phyloP scores from a whole-genome alignment of 2,329 filamentous ascomycete species.

The Paecilomyces fulvus region DNA sequence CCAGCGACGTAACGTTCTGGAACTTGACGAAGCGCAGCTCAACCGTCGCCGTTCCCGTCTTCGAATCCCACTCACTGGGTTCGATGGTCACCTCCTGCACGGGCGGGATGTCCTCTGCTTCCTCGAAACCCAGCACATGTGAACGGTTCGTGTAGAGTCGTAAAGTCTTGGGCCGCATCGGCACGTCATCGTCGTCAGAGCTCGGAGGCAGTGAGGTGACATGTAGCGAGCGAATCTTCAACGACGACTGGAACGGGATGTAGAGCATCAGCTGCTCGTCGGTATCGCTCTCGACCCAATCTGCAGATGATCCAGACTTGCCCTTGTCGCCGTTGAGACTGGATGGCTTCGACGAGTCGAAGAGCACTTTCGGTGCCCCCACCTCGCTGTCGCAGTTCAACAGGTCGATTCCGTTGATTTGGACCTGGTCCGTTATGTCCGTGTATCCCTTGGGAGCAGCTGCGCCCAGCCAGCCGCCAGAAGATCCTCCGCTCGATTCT shows the following conservation, averaged over 20 bases:
- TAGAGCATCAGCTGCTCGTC: slow-evolving; percentile 95
- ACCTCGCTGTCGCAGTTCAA: slow-evolving; percentile 76
- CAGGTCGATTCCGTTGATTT: slow-evolving; percentile 71
- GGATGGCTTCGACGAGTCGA: slow-evolving; percentile 60
- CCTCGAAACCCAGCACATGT: slow-evolving; percentile 88
- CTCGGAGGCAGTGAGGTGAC: slow-evolving; percentile 68
- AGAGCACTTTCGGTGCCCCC: slow-evolving; percentile 64
- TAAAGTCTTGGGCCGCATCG: slow-evolving; percentile 73
- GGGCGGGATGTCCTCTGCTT: slow-evolving; percentile 76
- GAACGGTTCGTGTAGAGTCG: slow-evolving; percentile 81
- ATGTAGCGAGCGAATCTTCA: slow-evolving; percentile 82
- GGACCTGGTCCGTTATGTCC: slow-evolving; percentile 76
- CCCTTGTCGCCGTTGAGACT: slow-evolving; percentile 39
- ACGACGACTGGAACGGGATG: slow-evolving; percentile 74
- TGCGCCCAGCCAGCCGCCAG: slow-evolving; percentile 62
- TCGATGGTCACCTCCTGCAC: slow-evolving; percentile 72
- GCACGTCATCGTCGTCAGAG: slow-evolving; percentile 58
- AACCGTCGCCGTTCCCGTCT: slow-evolving; percentile 63
- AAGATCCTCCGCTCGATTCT: slow-evolving; percentile 36
- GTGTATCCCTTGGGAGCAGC: slow-evolving; percentile 68
- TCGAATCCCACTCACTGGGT: slow-evolving; percentile 67
- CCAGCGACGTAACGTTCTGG: slow-evolving; percentile 80
- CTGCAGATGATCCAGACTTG: slow-evolving; percentile 49
- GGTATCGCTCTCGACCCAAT: slow-evolving; percentile 94
- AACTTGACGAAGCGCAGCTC: slow-evolving; percentile 90